These are phyloP conservation scores for Kuraishia ogatae DNA, from an alignment of 805 yeast genomes.

Conservation along the genomic window DNA sequence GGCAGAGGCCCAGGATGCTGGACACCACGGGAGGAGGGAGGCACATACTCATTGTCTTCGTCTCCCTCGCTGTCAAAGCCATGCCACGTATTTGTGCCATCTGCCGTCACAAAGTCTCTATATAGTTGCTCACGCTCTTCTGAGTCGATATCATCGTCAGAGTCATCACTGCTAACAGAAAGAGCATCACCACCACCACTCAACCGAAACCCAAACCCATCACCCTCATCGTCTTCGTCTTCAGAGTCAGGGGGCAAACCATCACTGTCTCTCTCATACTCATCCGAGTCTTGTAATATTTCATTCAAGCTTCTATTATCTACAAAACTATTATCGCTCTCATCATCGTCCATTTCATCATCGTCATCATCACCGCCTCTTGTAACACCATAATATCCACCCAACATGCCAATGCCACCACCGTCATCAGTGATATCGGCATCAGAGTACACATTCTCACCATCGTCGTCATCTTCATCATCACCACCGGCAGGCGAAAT, in stretches of 20 bases:
- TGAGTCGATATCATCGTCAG: not conserved
- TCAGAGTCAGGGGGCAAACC: not conserved
- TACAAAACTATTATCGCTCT: not conserved
- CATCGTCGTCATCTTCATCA: conserved; percentile 9
- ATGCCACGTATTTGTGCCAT: not conserved
- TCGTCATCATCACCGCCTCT: not conserved
- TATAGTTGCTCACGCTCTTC: not conserved
- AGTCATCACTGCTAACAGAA: not conserved
- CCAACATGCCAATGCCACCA: not conserved
- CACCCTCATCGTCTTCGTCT: not conserved
- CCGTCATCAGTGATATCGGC: conserved; percentile 10
- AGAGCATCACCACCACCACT: not conserved
- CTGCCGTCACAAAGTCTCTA: not conserved
- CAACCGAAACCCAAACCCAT: not conserved
- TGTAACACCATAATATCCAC: not conserved
- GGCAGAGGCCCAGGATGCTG: not conserved
- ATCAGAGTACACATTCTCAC: conserved; percentile 12
- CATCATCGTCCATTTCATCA: not conserved
- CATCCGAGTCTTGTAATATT: not conserved
- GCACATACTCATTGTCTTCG: not conserved
- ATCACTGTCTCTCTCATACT: not conserved
- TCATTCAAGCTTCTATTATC: not conserved
- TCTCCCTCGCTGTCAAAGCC: not conserved
- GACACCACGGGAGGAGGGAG: not conserved
- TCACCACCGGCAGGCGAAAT: conserved; percentile 4